phyloP scores from a whole-genome alignment of 2,329 filamentous ascomycete species.

The Cladobotryum protrusum region DNA sequence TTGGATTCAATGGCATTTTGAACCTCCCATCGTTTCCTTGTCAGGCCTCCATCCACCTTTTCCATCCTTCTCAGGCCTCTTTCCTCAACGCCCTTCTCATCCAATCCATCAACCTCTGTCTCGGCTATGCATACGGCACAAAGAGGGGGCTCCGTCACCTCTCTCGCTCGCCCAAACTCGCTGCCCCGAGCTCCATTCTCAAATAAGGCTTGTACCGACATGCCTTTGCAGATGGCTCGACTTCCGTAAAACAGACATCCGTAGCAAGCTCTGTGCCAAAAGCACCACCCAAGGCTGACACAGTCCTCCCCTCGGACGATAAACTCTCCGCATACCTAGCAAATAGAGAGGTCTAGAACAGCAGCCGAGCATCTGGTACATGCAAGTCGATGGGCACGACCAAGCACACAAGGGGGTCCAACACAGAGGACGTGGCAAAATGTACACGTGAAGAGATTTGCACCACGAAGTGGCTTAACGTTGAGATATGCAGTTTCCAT shows the following conservation, averaged over 20 bases:
- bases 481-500: background rate
- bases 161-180: conserved; percentile 23
- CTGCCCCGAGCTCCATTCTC: conserved; percentile 3
- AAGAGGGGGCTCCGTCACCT: conserved; percentile 43
- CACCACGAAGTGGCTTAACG: background rate
- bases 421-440: conserved; percentile 45
- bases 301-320: conserved; percentile 48
- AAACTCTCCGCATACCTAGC: conserved; percentile 52
- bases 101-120: conserved; percentile 30
- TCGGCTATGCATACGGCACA: conserved; percentile 42
- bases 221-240: conserved; percentile 30
- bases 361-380: conserved; percentile 42
- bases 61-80: conserved; percentile 40
- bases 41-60: conserved; percentile 25
- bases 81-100: conserved; percentile 28
- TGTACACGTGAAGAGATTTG: conserved; percentile 44
- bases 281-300: conserved; percentile 55
- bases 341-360: conserved; percentile 48
- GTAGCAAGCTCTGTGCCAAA: conserved; percentile 53
- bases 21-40: too few species aligned
- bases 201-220: conserved; percentile 31
- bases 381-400: conserved; percentile 41
- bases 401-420: conserved; percentile 35
- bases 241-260: conserved; percentile 49
- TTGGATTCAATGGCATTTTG: too few species aligned